Conservation (phyloP, 2,329 filamentous ascomycete genomes). For the Stagonosporopsis cucurbitacearum region DNA sequence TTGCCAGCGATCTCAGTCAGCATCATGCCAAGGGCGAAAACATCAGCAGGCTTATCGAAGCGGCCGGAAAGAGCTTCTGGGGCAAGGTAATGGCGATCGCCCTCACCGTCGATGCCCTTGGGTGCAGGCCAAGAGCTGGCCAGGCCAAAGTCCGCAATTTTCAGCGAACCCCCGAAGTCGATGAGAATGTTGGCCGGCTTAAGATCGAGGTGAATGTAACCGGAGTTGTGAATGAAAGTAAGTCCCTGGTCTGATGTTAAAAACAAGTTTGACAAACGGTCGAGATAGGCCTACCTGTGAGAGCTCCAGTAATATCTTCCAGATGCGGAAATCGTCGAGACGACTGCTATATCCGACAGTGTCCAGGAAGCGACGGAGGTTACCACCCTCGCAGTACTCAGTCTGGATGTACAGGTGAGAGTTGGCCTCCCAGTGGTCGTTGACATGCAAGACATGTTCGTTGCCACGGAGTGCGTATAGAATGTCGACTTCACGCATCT, state of each 20-base stretch:
- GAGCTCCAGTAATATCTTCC: constrained; percentile 93
- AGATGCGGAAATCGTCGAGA: constrained; percentile 96
- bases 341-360: constrained; percentile 82
- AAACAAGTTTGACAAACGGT: constrained; percentile 6
- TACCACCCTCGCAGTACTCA: constrained; percentile 94
- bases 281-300: constrained; percentile 67
- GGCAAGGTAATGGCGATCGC: constrained; percentile 94
- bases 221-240: constrained; percentile 85
- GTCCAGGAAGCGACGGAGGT: constrained; percentile 83
- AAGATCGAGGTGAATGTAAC: constrained; percentile 84
- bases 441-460: constrained; percentile 84
- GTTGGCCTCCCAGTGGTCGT: constrained; percentile 87
- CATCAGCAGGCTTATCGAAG: constrained; percentile 88
- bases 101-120: constrained; percentile 82
- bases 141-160: constrained; percentile 86
- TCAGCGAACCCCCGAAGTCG: constrained; percentile 79
- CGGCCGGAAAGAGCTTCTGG: constrained; percentile 87
- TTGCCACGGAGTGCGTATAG: constrained; percentile 77
- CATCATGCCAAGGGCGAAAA: constrained; percentile 93
- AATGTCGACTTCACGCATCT: constrained; percentile 82
- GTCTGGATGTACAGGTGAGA: constrained; percentile 94
- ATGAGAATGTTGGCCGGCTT: constrained; percentile 87
- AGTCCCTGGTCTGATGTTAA: constrained; percentile 69
- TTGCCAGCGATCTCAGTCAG: constrained; percentile 95
- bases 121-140: constrained; percentile 80